Percentiles rank a stretch among this genome's conserved stretches.
Evolutionary conservation across 495 filamentous ascomycete genomes (phyloP).

Genomic region (Hyaloscypha bicolor): DNA sequence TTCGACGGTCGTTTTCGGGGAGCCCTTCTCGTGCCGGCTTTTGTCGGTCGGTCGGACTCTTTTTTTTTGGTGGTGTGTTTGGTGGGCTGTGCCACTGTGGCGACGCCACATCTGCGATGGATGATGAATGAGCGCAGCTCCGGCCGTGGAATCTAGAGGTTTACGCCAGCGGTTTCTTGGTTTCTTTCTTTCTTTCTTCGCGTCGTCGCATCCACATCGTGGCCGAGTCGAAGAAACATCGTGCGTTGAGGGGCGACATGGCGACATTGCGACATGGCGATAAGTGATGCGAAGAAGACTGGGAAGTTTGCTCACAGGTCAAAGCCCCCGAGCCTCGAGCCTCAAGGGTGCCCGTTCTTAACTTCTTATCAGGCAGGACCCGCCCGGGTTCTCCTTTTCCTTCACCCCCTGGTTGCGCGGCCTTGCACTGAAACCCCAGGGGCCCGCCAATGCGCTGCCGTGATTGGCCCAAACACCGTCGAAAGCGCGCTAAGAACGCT

Average conservation of each 20-base stretch:
- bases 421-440: neutral
- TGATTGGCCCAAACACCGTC: neutral
- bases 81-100: neutral
- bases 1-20: neutral
- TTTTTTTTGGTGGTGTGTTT: neutral
- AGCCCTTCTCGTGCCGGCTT: neutral
- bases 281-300: neutral
- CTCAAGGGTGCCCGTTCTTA: neutral
- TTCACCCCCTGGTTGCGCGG: conserved; percentile 11
- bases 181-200: neutral
- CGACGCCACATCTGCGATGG: neutral
- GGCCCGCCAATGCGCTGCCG: neutral
- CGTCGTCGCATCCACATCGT: neutral
- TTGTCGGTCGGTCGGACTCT: neutral
- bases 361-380: conserved; percentile 1
- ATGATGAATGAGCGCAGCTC: neutral
- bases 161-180: too few relatives aligned
- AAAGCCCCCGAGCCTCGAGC: neutral
- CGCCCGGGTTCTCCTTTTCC: neutral
- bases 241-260: neutral
- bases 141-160: neutral
- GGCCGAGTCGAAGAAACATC: neutral
- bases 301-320: neutral
- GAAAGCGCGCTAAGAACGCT: neutral
- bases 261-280: too few relatives aligned